phyloP scores from a whole-genome alignment of 257 asterid genomes.

The Euphrasia confusa region DNA sequence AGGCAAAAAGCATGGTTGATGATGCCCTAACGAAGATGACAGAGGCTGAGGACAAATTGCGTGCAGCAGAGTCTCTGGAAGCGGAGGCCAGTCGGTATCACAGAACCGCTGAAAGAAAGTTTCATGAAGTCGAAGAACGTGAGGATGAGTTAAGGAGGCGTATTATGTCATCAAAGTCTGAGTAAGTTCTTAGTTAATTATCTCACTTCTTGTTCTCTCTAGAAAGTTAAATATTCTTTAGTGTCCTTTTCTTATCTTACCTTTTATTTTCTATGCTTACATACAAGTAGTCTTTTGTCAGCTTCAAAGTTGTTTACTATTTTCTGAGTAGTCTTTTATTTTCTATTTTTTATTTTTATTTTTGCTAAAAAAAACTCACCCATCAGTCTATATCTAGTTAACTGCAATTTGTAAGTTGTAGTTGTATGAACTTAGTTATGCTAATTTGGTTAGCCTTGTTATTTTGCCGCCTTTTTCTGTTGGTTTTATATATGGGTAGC shows the following conservation, averaged over 20 bases:
- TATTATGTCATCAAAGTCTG: conserved; percentile 57
- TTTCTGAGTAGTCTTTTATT: too few relatives aligned
- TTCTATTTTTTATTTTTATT: too few relatives aligned
- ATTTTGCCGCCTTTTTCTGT: conserved; percentile 1
- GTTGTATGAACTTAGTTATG: conserved; percentile 1
- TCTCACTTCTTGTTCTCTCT: conserved; percentile 5
- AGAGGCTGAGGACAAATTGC: conserved; percentile 69
- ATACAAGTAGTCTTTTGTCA: neutral
- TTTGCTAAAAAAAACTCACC: conserved; percentile 4
- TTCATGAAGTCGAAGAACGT: conserved; percentile 85
- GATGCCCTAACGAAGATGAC: conserved; percentile 59
- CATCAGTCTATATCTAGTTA: neutral
- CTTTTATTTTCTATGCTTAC: conserved; percentile 1
- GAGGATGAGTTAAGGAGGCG: conserved; percentile 92
- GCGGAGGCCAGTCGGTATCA: conserved; percentile 80
- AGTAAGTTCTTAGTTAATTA: conserved; percentile 48
- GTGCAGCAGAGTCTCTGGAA: conserved; percentile 75
- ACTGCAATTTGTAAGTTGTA: neutral
- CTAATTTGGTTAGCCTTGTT: neutral
- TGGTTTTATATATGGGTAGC: neutral
- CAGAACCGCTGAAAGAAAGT: conserved; percentile 80
- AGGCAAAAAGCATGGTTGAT: conserved; percentile 65
- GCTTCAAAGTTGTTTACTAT: too few relatives aligned
- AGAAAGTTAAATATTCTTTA: neutral
- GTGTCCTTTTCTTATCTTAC: conserved; percentile 6